Base-by-base conservation (phyloP, 306 rosid genomes). In the Acmispon strigosus region DNA sequence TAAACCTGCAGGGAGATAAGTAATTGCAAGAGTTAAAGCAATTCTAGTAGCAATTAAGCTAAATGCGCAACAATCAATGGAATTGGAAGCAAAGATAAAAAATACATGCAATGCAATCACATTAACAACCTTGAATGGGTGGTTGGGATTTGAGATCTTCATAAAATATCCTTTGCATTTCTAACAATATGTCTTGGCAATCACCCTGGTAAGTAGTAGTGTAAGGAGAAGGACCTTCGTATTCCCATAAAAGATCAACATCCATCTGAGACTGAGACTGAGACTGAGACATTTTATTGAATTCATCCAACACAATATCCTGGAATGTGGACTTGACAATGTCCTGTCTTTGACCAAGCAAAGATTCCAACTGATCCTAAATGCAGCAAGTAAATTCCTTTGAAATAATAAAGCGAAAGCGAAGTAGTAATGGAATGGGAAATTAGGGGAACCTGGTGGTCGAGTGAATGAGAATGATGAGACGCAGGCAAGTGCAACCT, bases 101-200 rank as follows among this genome's bases (percentile, higher is more conserved):
- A 13, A 18, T 22, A 65, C 16, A 53, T 13, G 54, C 74, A 53
- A 69, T 37, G 12, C 11, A 69, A 42, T 39, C 14, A 39, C 61
- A 16, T 36, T 36, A 36, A 5, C 8, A 7, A 88, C 96, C 95
- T 77, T 84, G 62, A 8, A 36, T 14, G 12, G 69, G 73, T 69
- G 83, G 69, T 55, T 89, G 83, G 19, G 45, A 63, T 42, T 56
- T 55, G 50, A 80, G 83, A 78, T 89, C 92, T 75, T 92, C 79
- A 68, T 92, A 92, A 83, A 92, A 92, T 47, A 92, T 86, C 67
- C 80, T 85, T 69, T 88, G 92, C 96, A 92, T 89, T 78, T 90
- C 92, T 71, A 92, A 36, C 70, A 88, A 47, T 8, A 92, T 88
- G 14, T 81, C 96, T 84, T 88, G 86, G 63, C 90, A 83, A 43